These are phyloP conservation scores for Hansfordia pulvinata DNA, from an alignment of 2,329 filamentous ascomycete species.

Conservation along the genomic window DNA sequence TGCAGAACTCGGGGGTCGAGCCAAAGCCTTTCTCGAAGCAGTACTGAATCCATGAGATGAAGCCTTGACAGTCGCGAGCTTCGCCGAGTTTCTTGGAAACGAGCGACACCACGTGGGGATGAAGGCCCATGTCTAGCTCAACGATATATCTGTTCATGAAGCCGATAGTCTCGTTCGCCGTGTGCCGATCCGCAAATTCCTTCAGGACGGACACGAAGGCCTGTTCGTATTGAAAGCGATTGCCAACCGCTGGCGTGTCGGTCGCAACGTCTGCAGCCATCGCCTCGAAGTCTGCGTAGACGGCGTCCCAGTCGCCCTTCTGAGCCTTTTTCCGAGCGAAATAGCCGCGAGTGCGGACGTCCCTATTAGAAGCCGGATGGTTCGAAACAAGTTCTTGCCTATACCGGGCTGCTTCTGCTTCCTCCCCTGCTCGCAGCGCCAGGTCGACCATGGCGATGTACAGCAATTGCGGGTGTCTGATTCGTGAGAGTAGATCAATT, in stretches of 20 bases:
- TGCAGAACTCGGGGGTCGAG: constrained; percentile 22
- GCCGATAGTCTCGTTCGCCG: constrained; percentile 22
- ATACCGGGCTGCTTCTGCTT: constrained; percentile 16
- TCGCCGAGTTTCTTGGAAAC: constrained; percentile 28
- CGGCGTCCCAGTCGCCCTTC: constrained; percentile 25
- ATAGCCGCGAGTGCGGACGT: constrained; percentile 21
- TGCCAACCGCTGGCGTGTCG: no score
- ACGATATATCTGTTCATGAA: constrained; percentile 23
- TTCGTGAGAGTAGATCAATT: constrained; percentile 9
- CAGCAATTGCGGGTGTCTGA: constrained; percentile 14
- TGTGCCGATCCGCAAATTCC: constrained; percentile 22
- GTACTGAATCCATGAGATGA: constrained; percentile 25
- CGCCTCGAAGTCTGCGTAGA: constrained; percentile 18
- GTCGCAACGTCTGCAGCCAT: constrained; percentile 7
- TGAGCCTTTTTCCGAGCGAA: constrained; percentile 22
- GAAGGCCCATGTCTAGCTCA: constrained; percentile 20
- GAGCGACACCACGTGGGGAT: constrained; percentile 22
- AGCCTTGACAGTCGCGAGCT: constrained; percentile 20
- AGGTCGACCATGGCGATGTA: constrained; percentile 27
- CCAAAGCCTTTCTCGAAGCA: constrained; percentile 21
- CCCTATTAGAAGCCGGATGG: constrained; percentile 11
- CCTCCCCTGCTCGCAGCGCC: constrained; percentile 19
- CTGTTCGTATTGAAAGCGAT: no score
- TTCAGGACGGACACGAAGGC: constrained; percentile 24
- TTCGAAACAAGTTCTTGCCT: constrained; percentile 12